These are phyloP conservation scores for Ampelomyces quisqualis DNA, from an alignment of 2,329 filamentous ascomycete species.

Conservation along the genomic window DNA sequence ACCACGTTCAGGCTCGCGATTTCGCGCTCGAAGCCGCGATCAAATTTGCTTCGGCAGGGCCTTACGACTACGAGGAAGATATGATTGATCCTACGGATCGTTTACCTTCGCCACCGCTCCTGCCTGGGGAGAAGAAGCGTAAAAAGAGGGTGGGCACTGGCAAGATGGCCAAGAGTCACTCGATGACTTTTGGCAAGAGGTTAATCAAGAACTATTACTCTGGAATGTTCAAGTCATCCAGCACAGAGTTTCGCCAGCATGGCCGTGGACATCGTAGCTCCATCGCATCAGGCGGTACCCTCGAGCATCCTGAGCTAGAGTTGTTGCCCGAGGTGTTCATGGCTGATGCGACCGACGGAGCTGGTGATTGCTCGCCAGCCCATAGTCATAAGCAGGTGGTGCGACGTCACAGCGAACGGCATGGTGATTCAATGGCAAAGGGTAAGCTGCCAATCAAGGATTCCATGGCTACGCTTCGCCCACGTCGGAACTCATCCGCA, in stretches of 20 bases:
- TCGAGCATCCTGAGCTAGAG: constrained; percentile 52
- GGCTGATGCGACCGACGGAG: constrained; percentile 11
- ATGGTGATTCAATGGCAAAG: constrained; percentile 9
- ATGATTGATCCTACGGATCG: constrained; percentile 29
- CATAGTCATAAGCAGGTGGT: neutral
- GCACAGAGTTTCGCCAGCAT: constrained; percentile 40
- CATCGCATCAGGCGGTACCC: constrained; percentile 45
- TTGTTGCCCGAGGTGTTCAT: constrained; percentile 45
- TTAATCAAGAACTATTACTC: constrained; percentile 51
- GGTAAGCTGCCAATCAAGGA: constrained; percentile 18
- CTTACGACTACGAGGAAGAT: constrained; percentile 21
- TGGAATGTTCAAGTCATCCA: constrained; percentile 46
- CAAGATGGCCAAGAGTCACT: constrained; percentile 63
- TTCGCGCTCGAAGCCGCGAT: constrained; percentile 45
- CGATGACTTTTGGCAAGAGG: constrained; percentile 45
- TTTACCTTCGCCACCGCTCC: constrained; percentile 17
- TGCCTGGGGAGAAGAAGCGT: constrained; percentile 32
- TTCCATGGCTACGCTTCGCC: constrained; percentile 29
- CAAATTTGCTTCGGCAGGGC: constrained; percentile 21
- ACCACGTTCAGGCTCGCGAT: constrained; percentile 46
- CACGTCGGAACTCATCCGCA: constrained; percentile 25
- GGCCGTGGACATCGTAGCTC: constrained; percentile 50
- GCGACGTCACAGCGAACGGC: constrained; percentile 3
- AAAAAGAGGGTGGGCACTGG: constrained; percentile 63
- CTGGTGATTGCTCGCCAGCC: constrained; percentile 1